Percentiles rank a stretch among this genome's conserved stretches.
Evolutionary conservation across 371 early-diverging fungal species (phyloP).

Genomic region (Mortierella sp.): DNA sequence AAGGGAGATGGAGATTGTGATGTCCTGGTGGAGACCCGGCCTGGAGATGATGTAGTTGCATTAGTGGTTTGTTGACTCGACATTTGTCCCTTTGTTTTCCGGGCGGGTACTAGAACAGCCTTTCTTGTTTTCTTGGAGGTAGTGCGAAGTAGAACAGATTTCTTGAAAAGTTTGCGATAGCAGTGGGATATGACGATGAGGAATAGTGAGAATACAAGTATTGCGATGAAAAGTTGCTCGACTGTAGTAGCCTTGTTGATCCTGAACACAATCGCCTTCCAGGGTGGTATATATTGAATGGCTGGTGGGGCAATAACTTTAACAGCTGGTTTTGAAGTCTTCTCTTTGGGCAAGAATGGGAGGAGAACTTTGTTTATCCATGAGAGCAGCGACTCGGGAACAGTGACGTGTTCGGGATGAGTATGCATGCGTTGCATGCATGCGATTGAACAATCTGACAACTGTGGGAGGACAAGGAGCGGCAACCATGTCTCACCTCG

Average conservation of each 20-base stretch:
- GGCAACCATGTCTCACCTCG: too few species aligned
- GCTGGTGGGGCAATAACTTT: neutral
- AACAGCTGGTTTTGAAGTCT: neutral
- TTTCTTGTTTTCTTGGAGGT: neutral
- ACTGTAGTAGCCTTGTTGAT: neutral
- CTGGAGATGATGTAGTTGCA: neutral
- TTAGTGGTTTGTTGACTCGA: constrained; percentile 10
- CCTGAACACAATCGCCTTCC: neutral
- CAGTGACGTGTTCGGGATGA: constrained; percentile 25
- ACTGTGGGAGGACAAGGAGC: too few species aligned
- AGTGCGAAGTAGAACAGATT: neutral
- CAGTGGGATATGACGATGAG: neutral
- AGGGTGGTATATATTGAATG: neutral
- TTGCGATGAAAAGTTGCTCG: neutral
- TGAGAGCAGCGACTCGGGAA: constrained; percentile 24
- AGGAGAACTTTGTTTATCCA: constrained; percentile 20
- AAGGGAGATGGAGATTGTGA: constrained; percentile 16
- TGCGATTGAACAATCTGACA: neutral
- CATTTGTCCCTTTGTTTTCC: neutral
- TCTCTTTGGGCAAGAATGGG: neutral
- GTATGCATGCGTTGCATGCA: constrained; percentile 22
- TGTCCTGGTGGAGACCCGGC: neutral
- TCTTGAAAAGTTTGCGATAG: neutral
- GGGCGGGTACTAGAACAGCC: neutral
- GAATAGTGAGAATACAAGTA: neutral